Percentiles rank a stretch among this genome's conserved stretches.
Evolutionary conservation across 2,329 filamentous ascomycete species (phyloP).

Genomic region (Cordyceps javanica): DNA sequence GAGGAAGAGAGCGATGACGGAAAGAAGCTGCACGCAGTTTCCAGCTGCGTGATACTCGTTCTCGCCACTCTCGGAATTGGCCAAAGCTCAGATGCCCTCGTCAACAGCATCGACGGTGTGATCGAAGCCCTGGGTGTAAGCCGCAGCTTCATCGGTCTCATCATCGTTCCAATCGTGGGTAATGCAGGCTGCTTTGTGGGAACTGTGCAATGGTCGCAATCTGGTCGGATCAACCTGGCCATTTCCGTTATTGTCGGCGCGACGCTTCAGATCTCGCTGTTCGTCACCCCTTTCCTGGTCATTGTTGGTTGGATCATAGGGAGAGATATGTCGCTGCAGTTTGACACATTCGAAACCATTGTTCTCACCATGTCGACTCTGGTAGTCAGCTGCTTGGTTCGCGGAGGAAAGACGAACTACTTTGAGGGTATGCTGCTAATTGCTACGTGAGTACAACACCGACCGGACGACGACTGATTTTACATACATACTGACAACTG

Average conservation of each 20-base stretch:
- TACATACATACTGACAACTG: background rate
- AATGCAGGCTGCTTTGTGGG: constrained; percentile 16
- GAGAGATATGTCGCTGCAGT: constrained; percentile 16
- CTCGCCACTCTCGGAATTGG: constrained; percentile 16
- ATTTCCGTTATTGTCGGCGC: constrained; percentile 17
- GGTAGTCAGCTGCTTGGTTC: constrained; percentile 17
- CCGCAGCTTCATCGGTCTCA: constrained; percentile 16
- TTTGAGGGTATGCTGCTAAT: constrained; percentile 16
- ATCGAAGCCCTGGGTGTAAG: constrained; percentile 15
- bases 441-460: constrained; percentile 14
- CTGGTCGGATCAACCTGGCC: constrained; percentile 16
- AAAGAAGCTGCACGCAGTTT: constrained; percentile 14
- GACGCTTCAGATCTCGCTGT: constrained; percentile 18
- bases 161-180: constrained; percentile 17
- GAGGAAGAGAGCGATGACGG: constrained; percentile 10
- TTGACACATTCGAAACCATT: constrained; percentile 17
- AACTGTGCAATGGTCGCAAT: constrained; percentile 16
- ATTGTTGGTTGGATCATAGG: constrained; percentile 14
- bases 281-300: constrained; percentile 16
- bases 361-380: constrained; percentile 16
- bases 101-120: constrained; percentile 19
- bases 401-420: constrained; percentile 16
- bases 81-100: constrained; percentile 22
- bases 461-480: no score
- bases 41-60: constrained; percentile 15